Percentiles rank a stretch among this genome's conserved stretches.
Evolutionary conservation across 441 rosid species (phyloP).

Genomic region (Euphorbia schlechtendalii): DNA sequence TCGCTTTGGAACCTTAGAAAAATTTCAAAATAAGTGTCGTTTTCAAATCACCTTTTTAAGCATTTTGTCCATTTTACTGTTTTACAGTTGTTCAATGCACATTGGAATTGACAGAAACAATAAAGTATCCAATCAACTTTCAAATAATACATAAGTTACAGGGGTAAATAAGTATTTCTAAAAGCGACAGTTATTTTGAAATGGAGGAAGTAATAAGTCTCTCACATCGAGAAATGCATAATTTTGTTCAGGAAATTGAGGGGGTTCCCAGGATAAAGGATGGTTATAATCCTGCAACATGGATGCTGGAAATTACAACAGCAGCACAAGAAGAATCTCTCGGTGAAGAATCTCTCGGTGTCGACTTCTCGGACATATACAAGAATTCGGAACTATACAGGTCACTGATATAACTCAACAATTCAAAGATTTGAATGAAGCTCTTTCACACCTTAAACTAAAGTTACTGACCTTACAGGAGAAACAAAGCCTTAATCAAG

Average conservation of each 20-base stretch:
- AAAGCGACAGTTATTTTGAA: no score
- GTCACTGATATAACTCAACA: conserved; percentile 18
- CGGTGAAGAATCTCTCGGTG: conserved; percentile 26
- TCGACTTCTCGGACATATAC: conserved; percentile 40
- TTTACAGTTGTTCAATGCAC: no score
- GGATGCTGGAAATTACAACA: conserved; percentile 62
- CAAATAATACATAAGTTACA: no score
- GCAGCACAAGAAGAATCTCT: conserved; percentile 33
- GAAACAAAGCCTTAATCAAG: conserved; percentile 46
- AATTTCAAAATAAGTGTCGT: no score
- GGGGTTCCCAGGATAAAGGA: conserved; percentile 50
- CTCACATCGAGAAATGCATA: not conserved
- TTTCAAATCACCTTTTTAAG: no score
- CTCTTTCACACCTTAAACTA: not conserved
- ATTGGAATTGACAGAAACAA: no score
- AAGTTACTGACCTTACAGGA: conserved; percentile 25
- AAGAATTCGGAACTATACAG: conserved; percentile 43
- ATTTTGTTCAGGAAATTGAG: conserved; percentile 34
- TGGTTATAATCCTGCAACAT: conserved; percentile 65
- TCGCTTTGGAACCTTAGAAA: no score
- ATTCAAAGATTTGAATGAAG: not conserved
- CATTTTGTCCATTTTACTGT: no score
- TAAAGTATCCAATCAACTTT: no score
- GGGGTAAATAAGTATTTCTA: no score
- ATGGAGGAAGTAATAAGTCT: no score